Percentiles rank a stretch among this genome's conserved stretches.
These are phyloP conservation scores for Metschnikowia kunwiensis DNA, from an alignment of 805 yeast genomes.

Conservation along the genomic window DNA sequence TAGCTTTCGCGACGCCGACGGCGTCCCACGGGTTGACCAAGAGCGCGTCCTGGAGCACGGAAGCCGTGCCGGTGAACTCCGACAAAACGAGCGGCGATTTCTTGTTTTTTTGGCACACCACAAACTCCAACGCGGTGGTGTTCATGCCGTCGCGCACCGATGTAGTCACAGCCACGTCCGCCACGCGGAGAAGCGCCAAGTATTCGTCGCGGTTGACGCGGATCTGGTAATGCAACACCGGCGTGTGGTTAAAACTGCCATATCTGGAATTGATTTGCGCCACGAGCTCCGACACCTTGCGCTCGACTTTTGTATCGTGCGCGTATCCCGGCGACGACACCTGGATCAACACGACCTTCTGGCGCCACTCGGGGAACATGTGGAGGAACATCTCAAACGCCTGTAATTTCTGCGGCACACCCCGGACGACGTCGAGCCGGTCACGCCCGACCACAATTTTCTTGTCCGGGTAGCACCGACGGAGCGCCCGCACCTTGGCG, in stretches of 20 bases:
- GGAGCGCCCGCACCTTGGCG: conserved; percentile 62
- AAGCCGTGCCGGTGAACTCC: conserved; percentile 88
- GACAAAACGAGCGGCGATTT: conserved; percentile 78
- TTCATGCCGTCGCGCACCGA: conserved; percentile 95
- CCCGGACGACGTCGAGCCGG: conserved; percentile 85
- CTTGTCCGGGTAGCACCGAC: conserved; percentile 57
- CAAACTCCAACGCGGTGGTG: conserved; percentile 90
- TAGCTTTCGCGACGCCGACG: conserved; percentile 84
- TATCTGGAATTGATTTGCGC: conserved; percentile 78
- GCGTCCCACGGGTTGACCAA: conserved; percentile 97
- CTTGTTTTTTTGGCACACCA: conserved; percentile 75
- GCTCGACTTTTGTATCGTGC: conserved; percentile 65
- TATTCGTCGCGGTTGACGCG: conserved; percentile 86
- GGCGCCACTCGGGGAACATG: conserved; percentile 90
- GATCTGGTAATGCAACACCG: conserved; percentile 91
- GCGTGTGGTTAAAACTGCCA: conserved; percentile 79
- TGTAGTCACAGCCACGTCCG: conserved; percentile 86
- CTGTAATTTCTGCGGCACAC: conserved; percentile 88
- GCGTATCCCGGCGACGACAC: conserved; percentile 78
- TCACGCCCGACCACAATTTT: conserved; percentile 93
- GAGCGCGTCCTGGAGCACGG: conserved; percentile 67
- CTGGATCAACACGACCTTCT: conserved; percentile 83
- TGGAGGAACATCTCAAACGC: conserved; percentile 87
- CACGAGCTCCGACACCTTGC: conserved; percentile 78
- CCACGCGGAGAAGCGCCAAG: conserved; percentile 79